Evolutionary conservation across 2,329 filamentous ascomycete species (phyloP).

Genomic region (Phyllosticta paracitricarpa): DNA sequence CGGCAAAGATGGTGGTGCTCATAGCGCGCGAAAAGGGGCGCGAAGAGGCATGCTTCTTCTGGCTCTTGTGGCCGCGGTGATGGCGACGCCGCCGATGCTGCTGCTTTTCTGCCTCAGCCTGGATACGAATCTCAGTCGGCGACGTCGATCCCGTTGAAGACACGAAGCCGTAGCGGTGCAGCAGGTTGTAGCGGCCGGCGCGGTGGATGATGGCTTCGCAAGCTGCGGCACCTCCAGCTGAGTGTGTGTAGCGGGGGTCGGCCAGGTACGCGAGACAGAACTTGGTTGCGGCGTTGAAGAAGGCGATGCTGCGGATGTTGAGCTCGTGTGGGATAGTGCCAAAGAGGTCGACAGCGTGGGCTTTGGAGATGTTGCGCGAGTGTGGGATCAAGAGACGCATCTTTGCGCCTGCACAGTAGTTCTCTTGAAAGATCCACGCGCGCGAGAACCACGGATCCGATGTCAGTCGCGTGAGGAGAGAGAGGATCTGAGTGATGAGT

Average conservation of each 20-base stretch:
- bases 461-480: conserved; percentile 5
- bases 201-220: background rate
- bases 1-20: conserved; percentile 8
- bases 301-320: conserved; percentile 2
- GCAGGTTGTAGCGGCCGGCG: conserved; percentile 3
- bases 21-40: conserved; percentile 2
- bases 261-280: conserved; percentile 7
- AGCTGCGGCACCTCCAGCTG: background rate
- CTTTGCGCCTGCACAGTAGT: conserved; percentile 10
- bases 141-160: background rate
- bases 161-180: background rate
- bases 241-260: background rate
- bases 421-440: conserved; percentile 13
- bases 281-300: conserved; percentile 7
- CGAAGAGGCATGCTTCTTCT: background rate
- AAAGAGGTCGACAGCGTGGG: background rate
- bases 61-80: background rate
- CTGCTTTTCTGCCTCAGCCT: background rate
- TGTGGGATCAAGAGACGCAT: conserved; percentile 9
- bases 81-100: background rate
- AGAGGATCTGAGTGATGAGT: background rate
- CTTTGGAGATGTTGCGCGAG: background rate
- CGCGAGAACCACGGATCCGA: conserved; percentile 12
- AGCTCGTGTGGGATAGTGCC: conserved; percentile 6
- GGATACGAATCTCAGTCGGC: background rate